Percentiles rank a stretch among this genome's conserved stretches.
phyloP scores from a whole-genome alignment of 1,284 basidiomycete genomes.

The Marasmius tenuissimus region DNA sequence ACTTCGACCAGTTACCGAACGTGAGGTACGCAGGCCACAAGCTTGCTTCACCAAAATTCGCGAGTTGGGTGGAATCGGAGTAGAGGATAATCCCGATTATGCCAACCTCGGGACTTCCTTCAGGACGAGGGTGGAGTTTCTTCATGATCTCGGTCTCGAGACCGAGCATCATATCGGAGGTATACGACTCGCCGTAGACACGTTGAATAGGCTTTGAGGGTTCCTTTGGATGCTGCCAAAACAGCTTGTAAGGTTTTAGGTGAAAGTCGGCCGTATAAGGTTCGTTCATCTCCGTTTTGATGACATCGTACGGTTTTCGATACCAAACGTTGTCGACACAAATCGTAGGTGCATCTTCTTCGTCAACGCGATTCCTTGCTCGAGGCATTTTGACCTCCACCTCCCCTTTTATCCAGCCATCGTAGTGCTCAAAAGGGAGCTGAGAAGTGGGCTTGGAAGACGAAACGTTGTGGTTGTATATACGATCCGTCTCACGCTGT shows the following conservation, averaged over 20 bases:
- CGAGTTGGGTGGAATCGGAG: constrained; percentile 26
- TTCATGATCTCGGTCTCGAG: background rate
- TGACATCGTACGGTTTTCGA: background rate
- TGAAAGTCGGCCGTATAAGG: background rate
- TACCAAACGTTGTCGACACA: background rate
- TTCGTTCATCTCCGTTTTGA: background rate
- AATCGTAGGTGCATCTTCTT: background rate
- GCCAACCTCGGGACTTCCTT: background rate
- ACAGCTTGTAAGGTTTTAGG: constrained; percentile 3
- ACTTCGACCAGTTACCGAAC: constrained; percentile 30
- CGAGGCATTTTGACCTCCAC: constrained; percentile 1
- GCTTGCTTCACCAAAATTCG: constrained; percentile 27
- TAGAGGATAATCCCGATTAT: constrained; percentile 9
- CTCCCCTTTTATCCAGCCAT: background rate
- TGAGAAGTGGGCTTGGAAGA: too few species aligned
- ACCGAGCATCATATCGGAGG: background rate
- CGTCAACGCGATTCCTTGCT: background rate
- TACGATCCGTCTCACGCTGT: background rate
- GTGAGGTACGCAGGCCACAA: constrained; percentile 31
- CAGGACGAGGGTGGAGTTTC: background rate
- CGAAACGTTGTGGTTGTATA: too few species aligned
- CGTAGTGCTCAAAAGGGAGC: background rate
- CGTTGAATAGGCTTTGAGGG: constrained; percentile 2
- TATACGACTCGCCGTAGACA: constrained; percentile 2
- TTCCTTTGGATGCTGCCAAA: constrained; percentile 1